phyloP scores from a whole-genome alignment of 495 filamentous ascomycete genomes.

The Viridothelium virens region DNA sequence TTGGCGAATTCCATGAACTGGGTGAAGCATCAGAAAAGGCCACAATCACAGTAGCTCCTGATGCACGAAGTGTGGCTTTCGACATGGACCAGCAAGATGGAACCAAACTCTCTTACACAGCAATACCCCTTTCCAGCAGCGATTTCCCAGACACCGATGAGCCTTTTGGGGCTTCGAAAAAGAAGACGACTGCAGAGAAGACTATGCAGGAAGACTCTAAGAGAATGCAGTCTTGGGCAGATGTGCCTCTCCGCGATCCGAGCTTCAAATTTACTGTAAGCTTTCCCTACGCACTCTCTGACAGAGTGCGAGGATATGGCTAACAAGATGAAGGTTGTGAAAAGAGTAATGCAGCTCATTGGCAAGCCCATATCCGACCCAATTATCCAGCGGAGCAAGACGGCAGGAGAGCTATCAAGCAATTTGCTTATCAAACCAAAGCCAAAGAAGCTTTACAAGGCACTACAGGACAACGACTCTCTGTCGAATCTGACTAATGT shows the following conservation, averaged over 20 bases:
- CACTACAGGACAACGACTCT: slow-evolving; percentile 33
- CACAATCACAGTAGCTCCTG: background rate
- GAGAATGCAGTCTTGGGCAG: slow-evolving; percentile 40
- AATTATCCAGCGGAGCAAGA: slow-evolving; percentile 46
- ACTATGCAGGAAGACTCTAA: slow-evolving; percentile 12
- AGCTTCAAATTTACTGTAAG: slow-evolving; percentile 67
- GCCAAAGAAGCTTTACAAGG: slow-evolving; percentile 46
- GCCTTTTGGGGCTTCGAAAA: background rate
- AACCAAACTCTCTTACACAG: slow-evolving; percentile 1
- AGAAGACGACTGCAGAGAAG: background rate
- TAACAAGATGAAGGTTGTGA: slow-evolving; percentile 51
- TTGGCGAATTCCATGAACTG: background rate
- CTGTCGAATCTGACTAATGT: slow-evolving; percentile 60
- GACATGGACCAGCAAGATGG: background rate
- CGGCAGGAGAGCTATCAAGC: slow-evolving; percentile 48
- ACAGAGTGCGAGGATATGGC: slow-evolving; percentile 7
- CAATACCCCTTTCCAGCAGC: background rate
- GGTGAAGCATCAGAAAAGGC: background rate
- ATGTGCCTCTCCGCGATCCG: slow-evolving; percentile 49
- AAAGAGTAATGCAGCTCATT: slow-evolving; percentile 69
- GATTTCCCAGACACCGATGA: background rate
- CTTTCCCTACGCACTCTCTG: slow-evolving; percentile 22
- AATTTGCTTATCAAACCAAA: slow-evolving; percentile 51
- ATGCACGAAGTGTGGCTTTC: slow-evolving; percentile 9
- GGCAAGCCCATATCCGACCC: slow-evolving; percentile 66